Evolutionary conservation across 106 monocot species (phyloP).

Genomic region (Posidonia australis): DNA sequence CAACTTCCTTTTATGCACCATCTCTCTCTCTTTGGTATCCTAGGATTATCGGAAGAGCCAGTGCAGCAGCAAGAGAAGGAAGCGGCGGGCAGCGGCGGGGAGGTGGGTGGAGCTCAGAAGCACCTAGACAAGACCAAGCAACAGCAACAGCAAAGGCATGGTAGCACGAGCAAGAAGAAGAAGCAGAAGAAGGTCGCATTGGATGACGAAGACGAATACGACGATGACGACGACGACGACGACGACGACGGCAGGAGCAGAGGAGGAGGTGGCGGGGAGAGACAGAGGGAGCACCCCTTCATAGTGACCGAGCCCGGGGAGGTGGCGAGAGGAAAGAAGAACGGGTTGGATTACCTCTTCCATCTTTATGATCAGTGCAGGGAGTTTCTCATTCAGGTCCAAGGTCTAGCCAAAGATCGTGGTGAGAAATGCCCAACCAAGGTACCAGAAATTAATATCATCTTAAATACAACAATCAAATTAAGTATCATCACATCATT

Average conservation of each 20-base stretch:
- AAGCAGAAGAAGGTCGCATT: conserved; percentile 12
- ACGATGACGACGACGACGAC: conserved; percentile 9
- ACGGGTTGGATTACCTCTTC: conserved; percentile 91
- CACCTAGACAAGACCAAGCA: conserved; percentile 5
- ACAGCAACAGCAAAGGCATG: not conserved
- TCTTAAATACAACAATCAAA: too few relatives aligned
- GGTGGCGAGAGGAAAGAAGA: conserved; percentile 96
- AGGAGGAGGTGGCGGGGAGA: conserved; percentile 20
- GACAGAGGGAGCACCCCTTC: conserved; percentile 95
- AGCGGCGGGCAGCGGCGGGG: conserved; percentile 47
- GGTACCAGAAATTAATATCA: conserved; percentile 20
- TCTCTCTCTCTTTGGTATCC: too few relatives aligned
- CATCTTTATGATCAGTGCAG: conserved; percentile 93
- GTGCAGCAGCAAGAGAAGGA: conserved; percentile 34
- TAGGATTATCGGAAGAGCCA: conserved; percentile 80
- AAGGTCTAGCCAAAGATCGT: conserved; percentile 52
- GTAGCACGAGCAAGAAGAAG: conserved; percentile 7
- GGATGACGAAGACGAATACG: conserved; percentile 4
- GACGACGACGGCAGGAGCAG: conserved; percentile 11
- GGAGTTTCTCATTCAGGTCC: conserved; percentile 75
- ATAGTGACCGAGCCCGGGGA: conserved; percentile 98
- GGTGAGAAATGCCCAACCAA: conserved; percentile 98
- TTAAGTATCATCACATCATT: too few relatives aligned
- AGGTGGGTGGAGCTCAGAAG: not conserved
- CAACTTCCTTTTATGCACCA: too few relatives aligned